These are phyloP conservation scores for Neostapfia colusana DNA, from an alignment of 176 grass and related monocot genomes.

Conservation along the genomic window DNA sequence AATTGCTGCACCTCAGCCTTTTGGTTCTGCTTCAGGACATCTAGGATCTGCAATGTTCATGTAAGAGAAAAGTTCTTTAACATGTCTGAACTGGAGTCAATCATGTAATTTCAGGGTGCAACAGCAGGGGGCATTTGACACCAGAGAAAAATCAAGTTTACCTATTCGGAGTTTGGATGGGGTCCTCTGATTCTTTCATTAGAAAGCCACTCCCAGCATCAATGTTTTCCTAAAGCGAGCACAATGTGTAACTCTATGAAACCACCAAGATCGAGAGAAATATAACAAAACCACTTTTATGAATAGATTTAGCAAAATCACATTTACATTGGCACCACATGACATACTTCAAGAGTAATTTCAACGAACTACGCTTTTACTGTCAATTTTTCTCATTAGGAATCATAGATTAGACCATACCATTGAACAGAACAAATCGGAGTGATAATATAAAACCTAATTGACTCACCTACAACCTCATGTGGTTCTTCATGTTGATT, in stretches of 20 bases:
- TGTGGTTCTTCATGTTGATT: too few relatives aligned
- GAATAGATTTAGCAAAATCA: not conserved
- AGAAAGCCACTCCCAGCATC: slow-evolving; percentile 38
- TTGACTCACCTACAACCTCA: too few relatives aligned
- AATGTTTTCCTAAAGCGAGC: slow-evolving; percentile 43
- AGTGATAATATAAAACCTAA: too few relatives aligned
- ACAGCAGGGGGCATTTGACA: not conserved
- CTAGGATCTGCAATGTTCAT: slow-evolving; percentile 48
- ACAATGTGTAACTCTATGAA: not conserved
- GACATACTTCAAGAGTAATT: not conserved
- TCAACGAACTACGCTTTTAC: not conserved
- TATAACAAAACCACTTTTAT: not conserved
- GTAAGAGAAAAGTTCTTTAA: slow-evolving; percentile 18
- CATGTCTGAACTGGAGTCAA: slow-evolving; percentile 10
- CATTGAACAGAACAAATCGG: too few relatives aligned
- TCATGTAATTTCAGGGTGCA: slow-evolving; percentile 6
- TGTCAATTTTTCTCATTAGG: not conserved
- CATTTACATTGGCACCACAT: not conserved
- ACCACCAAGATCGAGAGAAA: not conserved
- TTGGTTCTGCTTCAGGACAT: slow-evolving; percentile 43
- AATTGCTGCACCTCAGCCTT: slow-evolving; percentile 32
- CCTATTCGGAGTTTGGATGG: slow-evolving; percentile 48
- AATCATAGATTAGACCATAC: too few relatives aligned
- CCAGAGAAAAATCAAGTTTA: slow-evolving; percentile 31
- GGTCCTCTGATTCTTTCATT: slow-evolving; percentile 40